Conservation (phyloP, 148 eudicot species). For the Fagopyrum homotropicum region DNA sequence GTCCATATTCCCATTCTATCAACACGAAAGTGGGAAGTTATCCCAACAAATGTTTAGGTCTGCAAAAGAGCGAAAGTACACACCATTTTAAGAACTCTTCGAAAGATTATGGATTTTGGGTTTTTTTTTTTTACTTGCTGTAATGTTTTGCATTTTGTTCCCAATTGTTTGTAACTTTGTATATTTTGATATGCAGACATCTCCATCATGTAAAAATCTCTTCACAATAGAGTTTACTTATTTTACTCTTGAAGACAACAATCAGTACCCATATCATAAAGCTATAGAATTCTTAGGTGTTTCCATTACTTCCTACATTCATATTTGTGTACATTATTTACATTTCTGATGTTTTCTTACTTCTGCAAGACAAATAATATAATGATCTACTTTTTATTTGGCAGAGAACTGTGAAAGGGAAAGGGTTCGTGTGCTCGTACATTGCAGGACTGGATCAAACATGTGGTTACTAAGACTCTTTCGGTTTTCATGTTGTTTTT, state of each 20-base stretch:
- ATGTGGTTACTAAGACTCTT: slow-evolving; percentile 33
- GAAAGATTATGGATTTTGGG: too few relatives aligned
- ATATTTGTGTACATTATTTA: neutral
- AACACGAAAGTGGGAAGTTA: too few relatives aligned
- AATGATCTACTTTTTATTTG: slow-evolving; percentile 12
- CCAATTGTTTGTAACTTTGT: too few relatives aligned
- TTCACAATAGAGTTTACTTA: slow-evolving; percentile 75
- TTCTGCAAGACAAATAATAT: neutral
- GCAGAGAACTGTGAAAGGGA: slow-evolving; percentile 91
- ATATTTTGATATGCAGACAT: slow-evolving; percentile 40
- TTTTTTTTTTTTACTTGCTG: too few relatives aligned
- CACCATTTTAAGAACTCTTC: too few relatives aligned
- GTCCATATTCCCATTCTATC: too few relatives aligned
- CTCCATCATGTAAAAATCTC: slow-evolving; percentile 84
- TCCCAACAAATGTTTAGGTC: too few relatives aligned
- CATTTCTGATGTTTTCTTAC: neutral
- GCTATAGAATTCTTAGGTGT: slow-evolving; percentile 74
- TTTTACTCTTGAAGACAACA: slow-evolving; percentile 72
- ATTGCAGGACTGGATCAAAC: slow-evolving; percentile 89
- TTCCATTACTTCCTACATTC: slow-evolving; percentile 13
- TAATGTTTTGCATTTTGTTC: too few relatives aligned
- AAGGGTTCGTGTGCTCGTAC: slow-evolving; percentile 86
- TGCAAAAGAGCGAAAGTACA: too few relatives aligned
- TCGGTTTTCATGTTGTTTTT: too few relatives aligned
- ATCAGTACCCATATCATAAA: slow-evolving; percentile 54